Base-by-base conservation (phyloP, 768 basidiomycete species). In the Chalciporus pseudorubinellus region DNA sequence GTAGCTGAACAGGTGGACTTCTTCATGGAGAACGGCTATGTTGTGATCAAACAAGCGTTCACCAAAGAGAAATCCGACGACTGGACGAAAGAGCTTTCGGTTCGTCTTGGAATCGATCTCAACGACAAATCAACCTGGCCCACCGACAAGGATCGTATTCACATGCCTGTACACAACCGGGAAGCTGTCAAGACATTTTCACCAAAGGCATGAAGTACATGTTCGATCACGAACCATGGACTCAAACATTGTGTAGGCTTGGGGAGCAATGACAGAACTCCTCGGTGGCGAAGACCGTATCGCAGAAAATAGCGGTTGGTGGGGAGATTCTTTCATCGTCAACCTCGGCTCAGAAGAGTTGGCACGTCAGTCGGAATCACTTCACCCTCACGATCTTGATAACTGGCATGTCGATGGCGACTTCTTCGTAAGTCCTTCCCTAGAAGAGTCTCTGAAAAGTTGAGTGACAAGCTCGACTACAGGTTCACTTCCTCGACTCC, bases 1-100 rank as follows among this genome's bases (percentile, higher is more conserved):
- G 33, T 16, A 53, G 44, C 20, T 14, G 12, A 74, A 44, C 77
- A 84, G 53, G 72, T 79, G n/a, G 66, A 77, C 34, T 75, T 80
- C 58, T 85, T 84, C 63, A 70, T 85, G 39, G 72, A 80, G 52
- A 67, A 81, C 53, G 82, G 83, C 6, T 84, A 76, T 54, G 67
- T 84, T 39, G 67, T 78, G 21, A 74, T 85, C 57, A 74, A 77
- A 56, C 58, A 72, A 34, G 82, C 79, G 0, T 84, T 85, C 59
- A 74, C 77, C 13, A 72, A 69, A 55, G 77, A 78, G 61, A 72
- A 79, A 54, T 46, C 48, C 18, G 71, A 59, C 16, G 74, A 77
- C n/a, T 82, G 75, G 70, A 79, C 77, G 6, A 66, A 74, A 42
- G 71, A 77, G 39, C 63, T 85, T 19, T 85, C 80, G 80, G 57